Percentiles rank a stretch among this genome's conserved stretches.
These are phyloP conservation scores for Ustilago loliicola DNA, from an alignment of 1,284 basidiomycete genomes.

Conservation along the genomic window DNA sequence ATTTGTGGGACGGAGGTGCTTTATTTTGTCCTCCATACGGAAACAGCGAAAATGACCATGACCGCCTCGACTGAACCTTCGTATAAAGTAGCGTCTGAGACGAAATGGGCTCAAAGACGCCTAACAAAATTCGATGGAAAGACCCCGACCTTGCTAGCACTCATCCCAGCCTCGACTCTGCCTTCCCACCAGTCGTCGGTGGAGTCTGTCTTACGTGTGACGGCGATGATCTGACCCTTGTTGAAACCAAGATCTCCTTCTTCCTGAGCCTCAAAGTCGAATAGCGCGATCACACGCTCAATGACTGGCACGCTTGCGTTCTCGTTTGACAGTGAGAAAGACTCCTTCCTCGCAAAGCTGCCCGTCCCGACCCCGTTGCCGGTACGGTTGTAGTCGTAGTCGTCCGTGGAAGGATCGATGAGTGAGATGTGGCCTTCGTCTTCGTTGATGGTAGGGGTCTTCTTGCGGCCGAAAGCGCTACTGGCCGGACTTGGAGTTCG, in stretches of 20 bases:
- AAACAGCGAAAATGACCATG: too few species aligned
- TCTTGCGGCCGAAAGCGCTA: constrained; percentile 37
- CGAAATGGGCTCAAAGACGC: background rate
- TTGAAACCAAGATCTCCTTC: constrained; percentile 62
- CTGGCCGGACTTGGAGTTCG: constrained; percentile 42
- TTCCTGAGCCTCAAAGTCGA: constrained; percentile 64
- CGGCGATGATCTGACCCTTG: constrained; percentile 66
- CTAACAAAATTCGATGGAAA: constrained; percentile 49
- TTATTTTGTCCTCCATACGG: too few species aligned
- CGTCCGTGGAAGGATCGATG: constrained; percentile 16
- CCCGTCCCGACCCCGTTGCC: background rate
- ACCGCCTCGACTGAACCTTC: too few species aligned
- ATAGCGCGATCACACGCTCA: constrained; percentile 60
- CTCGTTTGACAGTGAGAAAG: constrained; percentile 27
- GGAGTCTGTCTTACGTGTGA: constrained; percentile 58
- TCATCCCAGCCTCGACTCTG: constrained; percentile 44
- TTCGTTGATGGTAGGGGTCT: constrained; percentile 40
- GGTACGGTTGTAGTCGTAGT: constrained; percentile 8
- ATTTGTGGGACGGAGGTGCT: too few species aligned
- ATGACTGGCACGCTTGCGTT: constrained; percentile 39
- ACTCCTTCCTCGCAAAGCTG: constrained; percentile 13
- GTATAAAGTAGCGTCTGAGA: too few species aligned
- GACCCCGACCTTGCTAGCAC: constrained; percentile 35
- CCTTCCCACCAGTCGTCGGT: constrained; percentile 68
- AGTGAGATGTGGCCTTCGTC: constrained; percentile 26